phyloP scores from a whole-genome alignment of 1,284 basidiomycete species.

The Caloboletus firmus region DNA sequence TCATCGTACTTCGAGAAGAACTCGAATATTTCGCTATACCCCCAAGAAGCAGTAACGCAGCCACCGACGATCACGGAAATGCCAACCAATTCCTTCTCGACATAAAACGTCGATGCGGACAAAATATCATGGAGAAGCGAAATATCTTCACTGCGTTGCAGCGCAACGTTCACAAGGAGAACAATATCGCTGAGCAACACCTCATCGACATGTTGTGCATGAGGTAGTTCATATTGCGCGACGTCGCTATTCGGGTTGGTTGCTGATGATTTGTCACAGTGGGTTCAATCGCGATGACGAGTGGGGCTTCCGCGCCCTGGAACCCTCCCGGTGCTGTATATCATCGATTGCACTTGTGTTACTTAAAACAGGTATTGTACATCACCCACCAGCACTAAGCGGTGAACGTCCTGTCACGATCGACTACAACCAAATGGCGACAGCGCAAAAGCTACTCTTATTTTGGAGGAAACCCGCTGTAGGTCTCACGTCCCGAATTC shows the following conservation, averaged over 20 bases:
- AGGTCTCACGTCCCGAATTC: conserved; percentile 37
- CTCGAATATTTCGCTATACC: conserved; percentile 98
- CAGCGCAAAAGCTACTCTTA: conserved; percentile 94
- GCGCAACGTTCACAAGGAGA: conserved; percentile 98
- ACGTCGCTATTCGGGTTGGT: conserved; percentile 21
- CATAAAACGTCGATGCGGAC: conserved; percentile 82
- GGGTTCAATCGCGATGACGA: conserved; percentile 95
- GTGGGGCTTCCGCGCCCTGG: conserved; percentile 96
- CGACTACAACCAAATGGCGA: conserved; percentile 92
- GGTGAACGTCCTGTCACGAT: conserved; percentile 72
- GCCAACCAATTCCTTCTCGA: conserved; percentile 76
- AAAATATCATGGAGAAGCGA: conserved; percentile 83
- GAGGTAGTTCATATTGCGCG: conserved; percentile 58
- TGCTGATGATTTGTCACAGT: conserved; percentile 44
- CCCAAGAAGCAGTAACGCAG: conserved; percentile 59
- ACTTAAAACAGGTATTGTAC: conserved; percentile 94
- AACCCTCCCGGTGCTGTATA: conserved; percentile 95
- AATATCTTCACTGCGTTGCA: conserved; percentile 98
- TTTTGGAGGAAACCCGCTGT: conserved; percentile 99
- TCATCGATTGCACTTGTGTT: conserved; percentile 97
- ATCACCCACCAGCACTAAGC: conserved; percentile 50
- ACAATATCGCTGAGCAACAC: conserved; percentile 98
- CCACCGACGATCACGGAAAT: conserved; percentile 76
- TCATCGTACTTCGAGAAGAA: conserved; percentile 97
- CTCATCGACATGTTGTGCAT: conserved; percentile 99